Evolutionary conservation across 2,329 filamentous ascomycete genomes (phyloP).

Genomic region (Rhynchosporium secalis): DNA sequence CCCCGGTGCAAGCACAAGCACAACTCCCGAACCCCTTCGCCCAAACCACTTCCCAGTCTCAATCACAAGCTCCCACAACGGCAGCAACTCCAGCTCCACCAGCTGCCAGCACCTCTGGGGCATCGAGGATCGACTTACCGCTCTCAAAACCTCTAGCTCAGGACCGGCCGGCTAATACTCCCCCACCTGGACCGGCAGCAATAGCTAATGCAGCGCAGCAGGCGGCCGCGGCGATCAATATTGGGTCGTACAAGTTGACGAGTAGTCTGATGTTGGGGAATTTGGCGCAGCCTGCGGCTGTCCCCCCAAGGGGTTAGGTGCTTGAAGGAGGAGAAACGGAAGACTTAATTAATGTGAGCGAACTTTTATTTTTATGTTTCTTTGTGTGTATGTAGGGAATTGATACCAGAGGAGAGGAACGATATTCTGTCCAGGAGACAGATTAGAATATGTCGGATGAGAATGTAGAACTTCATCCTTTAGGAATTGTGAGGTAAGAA

Average conservation of each 20-base stretch:
- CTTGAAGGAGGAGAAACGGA: no score
- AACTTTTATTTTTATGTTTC: neutral
- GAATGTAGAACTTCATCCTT: neutral
- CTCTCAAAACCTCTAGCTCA: neutral
- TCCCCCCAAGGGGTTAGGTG: slow-evolving; percentile 1
- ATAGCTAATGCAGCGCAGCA: neutral
- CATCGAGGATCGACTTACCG: neutral
- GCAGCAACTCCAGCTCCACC: neutral
- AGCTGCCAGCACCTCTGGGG: neutral
- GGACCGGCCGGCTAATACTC: neutral
- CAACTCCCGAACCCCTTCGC: neutral
- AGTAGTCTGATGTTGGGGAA: slow-evolving; percentile 36
- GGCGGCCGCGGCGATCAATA: slow-evolving; percentile 29
- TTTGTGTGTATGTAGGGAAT: neutral
- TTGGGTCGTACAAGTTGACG: slow-evolving; percentile 35
- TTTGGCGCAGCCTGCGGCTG: slow-evolving; percentile 30
- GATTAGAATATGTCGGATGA: neutral
- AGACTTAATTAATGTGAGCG: slow-evolving; percentile 8
- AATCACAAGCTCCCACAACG: neutral
- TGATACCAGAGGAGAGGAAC: neutral
- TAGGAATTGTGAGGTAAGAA: neutral
- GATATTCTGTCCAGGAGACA: slow-evolving; percentile 9
- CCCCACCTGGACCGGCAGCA: neutral
- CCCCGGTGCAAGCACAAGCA: neutral
- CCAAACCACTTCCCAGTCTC: neutral